phyloP scores from a whole-genome alignment of 495 filamentous ascomycete genomes.

The Xylaria venustula region DNA sequence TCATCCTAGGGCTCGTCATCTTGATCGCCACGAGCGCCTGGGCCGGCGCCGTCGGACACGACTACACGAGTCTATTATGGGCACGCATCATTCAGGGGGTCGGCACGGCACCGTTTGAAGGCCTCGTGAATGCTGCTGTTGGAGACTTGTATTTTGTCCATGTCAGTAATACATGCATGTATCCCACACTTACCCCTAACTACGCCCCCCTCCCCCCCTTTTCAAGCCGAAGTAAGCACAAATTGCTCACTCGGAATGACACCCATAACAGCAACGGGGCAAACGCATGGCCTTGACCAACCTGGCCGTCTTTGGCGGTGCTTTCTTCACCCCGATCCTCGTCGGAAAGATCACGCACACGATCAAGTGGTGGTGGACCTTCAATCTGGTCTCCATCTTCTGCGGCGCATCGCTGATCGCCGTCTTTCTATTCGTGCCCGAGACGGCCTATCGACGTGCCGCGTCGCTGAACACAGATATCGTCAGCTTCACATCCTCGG shows the following conservation, averaged over 20 bases:
- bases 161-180: conserved; percentile 55
- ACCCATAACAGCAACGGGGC: conserved; percentile 62
- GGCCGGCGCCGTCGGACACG: conserved; percentile 68
- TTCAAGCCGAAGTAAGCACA: not conserved
- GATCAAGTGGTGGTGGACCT: conserved; percentile 77
- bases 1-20: conserved; percentile 73
- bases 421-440: conserved; percentile 76
- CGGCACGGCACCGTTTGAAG: conserved; percentile 73
- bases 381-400: conserved; percentile 75
- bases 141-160: conserved; percentile 78
- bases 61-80: conserved; percentile 69
- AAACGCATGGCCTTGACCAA: conserved; percentile 90
- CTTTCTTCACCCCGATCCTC: conserved; percentile 86
- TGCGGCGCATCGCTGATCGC: conserved; percentile 60
- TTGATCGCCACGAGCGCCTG: conserved; percentile 71
- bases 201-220: not conserved
- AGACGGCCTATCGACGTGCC: conserved; percentile 74
- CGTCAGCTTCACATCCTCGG: conserved; percentile 12
- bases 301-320: conserved; percentile 84
- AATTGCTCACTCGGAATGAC: conserved; percentile 8
- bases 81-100: conserved; percentile 75
- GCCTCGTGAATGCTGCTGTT: conserved; percentile 72
- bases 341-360: conserved; percentile 80
- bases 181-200: too few species aligned
- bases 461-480: conserved; percentile 63